phyloP scores from a whole-genome alignment of 2,329 filamentous ascomycete genomes.

The Ophiostoma tasmaniense region DNA sequence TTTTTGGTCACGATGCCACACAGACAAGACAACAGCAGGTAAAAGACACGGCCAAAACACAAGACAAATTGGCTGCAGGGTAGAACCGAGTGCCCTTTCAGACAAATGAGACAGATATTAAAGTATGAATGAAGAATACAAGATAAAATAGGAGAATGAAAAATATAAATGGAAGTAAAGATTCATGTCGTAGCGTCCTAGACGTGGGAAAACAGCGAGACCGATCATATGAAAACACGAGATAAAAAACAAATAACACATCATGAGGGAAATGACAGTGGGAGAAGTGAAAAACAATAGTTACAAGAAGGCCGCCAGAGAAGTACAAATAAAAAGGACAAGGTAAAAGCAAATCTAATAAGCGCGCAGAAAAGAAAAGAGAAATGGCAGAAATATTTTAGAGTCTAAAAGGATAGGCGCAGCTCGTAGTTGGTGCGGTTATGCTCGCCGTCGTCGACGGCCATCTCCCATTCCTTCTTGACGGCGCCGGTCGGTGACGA shows the following conservation, averaged over 20 bases:
- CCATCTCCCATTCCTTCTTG: slow-evolving; percentile 57
- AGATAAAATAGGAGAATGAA: no score
- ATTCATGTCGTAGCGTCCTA: slow-evolving; percentile 1
- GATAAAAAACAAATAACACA: not conserved
- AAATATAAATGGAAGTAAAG: not conserved
- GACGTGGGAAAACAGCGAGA: not conserved
- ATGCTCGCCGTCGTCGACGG: slow-evolving; percentile 36
- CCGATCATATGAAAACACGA: not conserved
- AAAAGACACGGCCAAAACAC: not conserved
- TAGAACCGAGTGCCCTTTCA: not conserved
- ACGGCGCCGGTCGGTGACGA: slow-evolving; percentile 27
- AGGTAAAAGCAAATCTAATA: not conserved
- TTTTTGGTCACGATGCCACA: not conserved
- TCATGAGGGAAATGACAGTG: not conserved
- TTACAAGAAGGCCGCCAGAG: not conserved
- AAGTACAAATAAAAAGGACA: not conserved
- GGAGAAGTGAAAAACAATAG: not conserved
- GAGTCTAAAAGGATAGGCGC: slow-evolving; percentile 37
- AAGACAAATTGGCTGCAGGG: not conserved
- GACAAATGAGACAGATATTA: not conserved
- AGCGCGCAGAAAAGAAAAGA: not conserved
- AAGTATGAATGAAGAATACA: not conserved
- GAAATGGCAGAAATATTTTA: not conserved
- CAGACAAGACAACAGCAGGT: not conserved
- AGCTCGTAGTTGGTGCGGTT: slow-evolving; percentile 34